These are phyloP conservation scores for Hypoxylon lienhwacheense DNA, from an alignment of 495 filamentous ascomycete genomes.

Conservation along the genomic window DNA sequence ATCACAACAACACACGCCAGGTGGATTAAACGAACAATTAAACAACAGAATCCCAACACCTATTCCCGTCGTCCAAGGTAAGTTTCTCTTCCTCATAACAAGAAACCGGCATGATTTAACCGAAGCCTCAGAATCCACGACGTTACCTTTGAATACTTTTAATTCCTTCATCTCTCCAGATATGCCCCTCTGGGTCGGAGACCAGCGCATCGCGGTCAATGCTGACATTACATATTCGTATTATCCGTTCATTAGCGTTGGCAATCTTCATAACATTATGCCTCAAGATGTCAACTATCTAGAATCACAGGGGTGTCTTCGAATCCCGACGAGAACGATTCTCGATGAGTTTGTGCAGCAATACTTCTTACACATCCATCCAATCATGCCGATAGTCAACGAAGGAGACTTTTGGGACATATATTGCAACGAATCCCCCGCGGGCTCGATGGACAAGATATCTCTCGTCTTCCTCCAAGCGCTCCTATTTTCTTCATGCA, in stretches of 20 bases:
- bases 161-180: slow-evolving; percentile 29
- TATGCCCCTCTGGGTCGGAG: slow-evolving; percentile 31
- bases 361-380: slow-evolving; percentile 55
- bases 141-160: slow-evolving; percentile 33
- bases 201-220: slow-evolving; percentile 30
- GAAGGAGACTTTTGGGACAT: slow-evolving; percentile 54
- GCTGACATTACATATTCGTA: slow-evolving; percentile 42
- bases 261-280: slow-evolving; percentile 42
- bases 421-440: slow-evolving; percentile 31
- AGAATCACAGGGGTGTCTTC: slow-evolving; percentile 47
- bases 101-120: not conserved
- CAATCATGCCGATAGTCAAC: slow-evolving; percentile 50
- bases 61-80: slow-evolving; percentile 14
- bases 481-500: slow-evolving; percentile 51
- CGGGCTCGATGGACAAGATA: slow-evolving; percentile 33
- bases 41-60: slow-evolving; percentile 18
- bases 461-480: slow-evolving; percentile 55
- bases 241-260: slow-evolving; percentile 45
- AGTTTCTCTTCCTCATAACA: not conserved
- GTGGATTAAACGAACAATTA: slow-evolving; percentile 13
- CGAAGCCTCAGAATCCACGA: slow-evolving; percentile 13
- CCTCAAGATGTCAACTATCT: slow-evolving; percentile 51
- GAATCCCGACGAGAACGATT: slow-evolving; percentile 43
- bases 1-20: not conserved
- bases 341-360: slow-evolving; percentile 50